A percentile compares a stretch with the other conserved stretches of the same genome.
Evolutionary conservation across 768 basidiomycete species (phyloP).

Genomic region (Tricholoma sp.): DNA sequence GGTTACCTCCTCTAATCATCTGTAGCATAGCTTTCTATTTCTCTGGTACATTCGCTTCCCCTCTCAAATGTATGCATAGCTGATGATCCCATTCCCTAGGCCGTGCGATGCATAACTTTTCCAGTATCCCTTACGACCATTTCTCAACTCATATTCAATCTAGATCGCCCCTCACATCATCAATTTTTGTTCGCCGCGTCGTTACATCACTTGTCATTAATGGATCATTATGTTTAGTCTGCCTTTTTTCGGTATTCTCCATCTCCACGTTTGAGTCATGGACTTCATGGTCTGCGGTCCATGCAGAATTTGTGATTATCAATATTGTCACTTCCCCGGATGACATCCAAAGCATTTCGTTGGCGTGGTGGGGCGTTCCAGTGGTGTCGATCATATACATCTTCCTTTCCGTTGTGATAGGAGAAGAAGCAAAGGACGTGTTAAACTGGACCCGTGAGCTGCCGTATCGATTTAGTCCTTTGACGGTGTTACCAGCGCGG

Average conservation of each 20-base stretch:
- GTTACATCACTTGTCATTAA: constrained; percentile 42
- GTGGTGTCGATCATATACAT: constrained; percentile 34
- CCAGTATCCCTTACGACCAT: constrained; percentile 14
- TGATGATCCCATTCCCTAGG: constrained; percentile 14
- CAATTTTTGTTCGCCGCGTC: constrained; percentile 54
- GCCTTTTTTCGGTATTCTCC: constrained; percentile 32
- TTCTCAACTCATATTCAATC: constrained; percentile 34
- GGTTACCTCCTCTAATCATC: constrained; percentile 39
- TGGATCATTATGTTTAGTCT: constrained; percentile 32
- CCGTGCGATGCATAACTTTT: constrained; percentile 29
- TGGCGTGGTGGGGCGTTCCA: constrained; percentile 38
- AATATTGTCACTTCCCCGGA: constrained; percentile 21
- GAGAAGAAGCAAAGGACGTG: constrained; percentile 33
- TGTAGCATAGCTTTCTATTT: constrained; percentile 36
- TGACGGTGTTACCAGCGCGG: constrained; percentile 16
- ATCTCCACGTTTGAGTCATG: constrained; percentile 29
- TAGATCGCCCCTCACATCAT: constrained; percentile 35
- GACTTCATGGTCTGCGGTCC: constrained; percentile 43
- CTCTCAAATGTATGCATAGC: neutral
- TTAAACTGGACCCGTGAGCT: constrained; percentile 27
- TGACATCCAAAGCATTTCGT: constrained; percentile 21
- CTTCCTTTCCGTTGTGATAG: constrained; percentile 28
- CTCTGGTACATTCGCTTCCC: constrained; percentile 28
- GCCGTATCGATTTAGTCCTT: constrained; percentile 3
- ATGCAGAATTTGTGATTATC: constrained; percentile 34